phyloP scores from a whole-genome alignment of 257 asterid genomes.

The Echium plantagineum region DNA sequence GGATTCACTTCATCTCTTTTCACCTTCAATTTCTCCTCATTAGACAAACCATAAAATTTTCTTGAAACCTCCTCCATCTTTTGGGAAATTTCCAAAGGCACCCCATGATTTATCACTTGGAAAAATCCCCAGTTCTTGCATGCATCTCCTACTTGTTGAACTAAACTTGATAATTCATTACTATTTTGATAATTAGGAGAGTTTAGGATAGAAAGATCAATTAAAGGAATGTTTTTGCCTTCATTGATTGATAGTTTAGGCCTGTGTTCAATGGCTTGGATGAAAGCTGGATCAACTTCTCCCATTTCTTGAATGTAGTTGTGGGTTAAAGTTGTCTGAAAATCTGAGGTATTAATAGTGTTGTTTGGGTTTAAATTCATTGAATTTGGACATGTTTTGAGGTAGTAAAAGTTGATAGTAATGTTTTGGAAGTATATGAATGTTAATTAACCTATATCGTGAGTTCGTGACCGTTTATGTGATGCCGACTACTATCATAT shows the following conservation, averaged over 20 bases:
- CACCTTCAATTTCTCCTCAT: conserved; percentile 49
- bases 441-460: too few relatives aligned
- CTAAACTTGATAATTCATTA: conserved; percentile 18
- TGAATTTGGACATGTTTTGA: too few relatives aligned
- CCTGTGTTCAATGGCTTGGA: conserved; percentile 42
- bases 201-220: conserved; percentile 43
- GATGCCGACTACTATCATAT: too few relatives aligned
- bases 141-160: conserved; percentile 16
- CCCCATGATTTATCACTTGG: conserved; percentile 82
- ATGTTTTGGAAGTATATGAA: too few relatives aligned
- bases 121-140: conserved; percentile 57
- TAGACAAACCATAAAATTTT: conserved; percentile 37
- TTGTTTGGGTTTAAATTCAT: too few relatives aligned
- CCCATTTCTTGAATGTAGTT: conserved; percentile 25
- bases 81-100: conserved; percentile 29
- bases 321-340: too few relatives aligned
- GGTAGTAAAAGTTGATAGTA: too few relatives aligned
- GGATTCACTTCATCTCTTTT: conserved; percentile 18
- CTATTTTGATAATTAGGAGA: conserved; percentile 9
- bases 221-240: conserved; percentile 50
- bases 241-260: conserved; percentile 29
- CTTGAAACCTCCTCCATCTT: conserved; percentile 40
- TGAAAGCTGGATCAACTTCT: conserved; percentile 34
- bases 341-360: too few relatives aligned
- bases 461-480: too few relatives aligned